Evolutionary conservation across 73 alveolate genomes (phyloP).

Genomic region (Tetrahymena borealis): DNA sequence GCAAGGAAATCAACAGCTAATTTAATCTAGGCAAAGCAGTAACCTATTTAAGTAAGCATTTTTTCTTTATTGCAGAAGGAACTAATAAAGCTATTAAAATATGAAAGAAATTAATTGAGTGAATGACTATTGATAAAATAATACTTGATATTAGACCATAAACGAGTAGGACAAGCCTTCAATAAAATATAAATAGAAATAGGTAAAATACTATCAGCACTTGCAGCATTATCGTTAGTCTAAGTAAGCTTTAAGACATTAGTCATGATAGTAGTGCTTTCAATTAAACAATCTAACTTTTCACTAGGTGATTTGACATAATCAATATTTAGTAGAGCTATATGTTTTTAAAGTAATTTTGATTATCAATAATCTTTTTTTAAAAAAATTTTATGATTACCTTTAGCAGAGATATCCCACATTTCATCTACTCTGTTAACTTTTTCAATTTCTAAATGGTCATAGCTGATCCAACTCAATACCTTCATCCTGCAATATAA

Average conservation of each 20-base stretch:
- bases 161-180: constrained; percentile 24
- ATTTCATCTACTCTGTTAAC: constrained; percentile 35
- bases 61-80: constrained; percentile 14
- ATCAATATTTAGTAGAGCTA: constrained; percentile 24
- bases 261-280: constrained; percentile 26
- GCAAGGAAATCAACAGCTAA: constrained; percentile 22
- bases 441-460: constrained; percentile 16
- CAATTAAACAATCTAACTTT: constrained; percentile 18
- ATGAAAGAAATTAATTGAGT: neutral
- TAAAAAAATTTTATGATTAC: neutral
- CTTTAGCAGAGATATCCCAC: constrained; percentile 36
- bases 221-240: constrained; percentile 16
- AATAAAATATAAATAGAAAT: constrained; percentile 14
- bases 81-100: neutral
- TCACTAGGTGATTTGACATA: constrained; percentile 15
- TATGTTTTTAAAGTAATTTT: neutral
- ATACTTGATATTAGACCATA: constrained; percentile 11
- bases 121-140: neutral
- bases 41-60: constrained; percentile 15
- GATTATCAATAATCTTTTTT: no score
- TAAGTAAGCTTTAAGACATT: constrained; percentile 24
- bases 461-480: constrained; percentile 22
- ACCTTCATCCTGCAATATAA: constrained; percentile 29
- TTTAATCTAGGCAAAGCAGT: constrained; percentile 18
- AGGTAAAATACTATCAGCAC: constrained; percentile 33